Percentiles rank a stretch among this genome's conserved stretches.
phyloP scores from a whole-genome alignment of 2,329 filamentous ascomycete genomes.

The Aspergillus arachidicola region DNA sequence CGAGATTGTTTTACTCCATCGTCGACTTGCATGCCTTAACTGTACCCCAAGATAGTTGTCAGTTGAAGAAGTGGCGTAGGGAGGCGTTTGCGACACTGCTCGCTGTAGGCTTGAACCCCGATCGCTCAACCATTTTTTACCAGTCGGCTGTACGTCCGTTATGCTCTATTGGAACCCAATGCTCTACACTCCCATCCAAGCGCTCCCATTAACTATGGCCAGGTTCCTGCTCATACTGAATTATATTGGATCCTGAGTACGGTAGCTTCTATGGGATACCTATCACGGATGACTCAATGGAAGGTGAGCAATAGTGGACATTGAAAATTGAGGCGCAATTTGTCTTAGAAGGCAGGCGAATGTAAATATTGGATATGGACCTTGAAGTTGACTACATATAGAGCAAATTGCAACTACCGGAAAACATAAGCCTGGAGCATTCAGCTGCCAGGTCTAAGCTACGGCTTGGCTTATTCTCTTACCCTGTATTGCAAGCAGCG shows the following conservation, averaged over 20 bases:
- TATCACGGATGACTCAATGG: conserved; percentile 99
- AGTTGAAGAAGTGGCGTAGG: conserved; percentile 66
- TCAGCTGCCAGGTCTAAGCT: conserved; percentile 62
- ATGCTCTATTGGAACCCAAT: not conserved
- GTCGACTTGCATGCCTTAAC: conserved; percentile 96
- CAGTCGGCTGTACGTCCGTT: conserved; percentile 68
- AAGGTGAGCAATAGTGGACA: conserved; percentile 62
- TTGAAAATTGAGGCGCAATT: not conserved
- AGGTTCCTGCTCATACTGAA: conserved; percentile 80
- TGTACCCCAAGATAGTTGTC: conserved; percentile 64
- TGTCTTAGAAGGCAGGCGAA: not conserved
- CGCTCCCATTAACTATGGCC: conserved; percentile 10
- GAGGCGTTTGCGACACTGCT: conserved; percentile 79
- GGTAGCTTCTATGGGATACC: conserved; percentile 85
- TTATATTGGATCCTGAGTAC: conserved; percentile 98
- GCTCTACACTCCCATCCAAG: not conserved
- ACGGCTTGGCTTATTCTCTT: conserved; percentile 90
- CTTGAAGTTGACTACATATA: conserved; percentile 35
- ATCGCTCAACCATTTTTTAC: conserved; percentile 77
- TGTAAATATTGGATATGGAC: not conserved
- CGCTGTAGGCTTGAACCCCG: conserved; percentile 79
- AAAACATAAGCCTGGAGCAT: conserved; percentile 62
- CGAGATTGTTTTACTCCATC: conserved; percentile 77
- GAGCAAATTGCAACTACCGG: conserved; percentile 72
- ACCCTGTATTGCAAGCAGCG: conserved; percentile 92